phyloP scores from a whole-genome alignment of 331 rosid genomes.

The Saraca asoca region DNA sequence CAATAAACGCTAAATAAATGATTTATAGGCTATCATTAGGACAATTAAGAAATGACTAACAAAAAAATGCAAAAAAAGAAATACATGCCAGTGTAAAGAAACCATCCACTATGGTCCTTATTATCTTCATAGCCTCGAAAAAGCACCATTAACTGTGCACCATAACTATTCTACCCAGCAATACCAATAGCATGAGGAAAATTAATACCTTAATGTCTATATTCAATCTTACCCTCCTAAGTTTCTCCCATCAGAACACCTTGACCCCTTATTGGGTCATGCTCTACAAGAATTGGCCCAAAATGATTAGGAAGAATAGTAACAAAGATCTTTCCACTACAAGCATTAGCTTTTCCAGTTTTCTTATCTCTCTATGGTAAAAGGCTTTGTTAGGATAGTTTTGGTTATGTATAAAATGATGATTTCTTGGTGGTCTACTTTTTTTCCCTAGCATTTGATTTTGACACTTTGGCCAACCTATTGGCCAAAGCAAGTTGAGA shows the following conservation, averaged over 20 bases:
- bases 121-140: constrained; percentile 76
- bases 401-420: constrained; percentile 52
- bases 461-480: constrained; percentile 57
- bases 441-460: constrained; percentile 14
- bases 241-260: constrained; percentile 83
- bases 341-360: constrained; percentile 69
- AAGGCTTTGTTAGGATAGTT: constrained; percentile 68
- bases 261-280: constrained; percentile 63
- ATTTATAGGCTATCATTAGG: no score
- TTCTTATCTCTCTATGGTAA: constrained; percentile 60
- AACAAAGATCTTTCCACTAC: constrained; percentile 76
- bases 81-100: constrained; percentile 82
- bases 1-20: background rate
- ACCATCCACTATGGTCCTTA: constrained; percentile 92
- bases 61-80: background rate
- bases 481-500: constrained; percentile 59
- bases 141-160: constrained; percentile 82
- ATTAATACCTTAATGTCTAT: constrained; percentile 87
- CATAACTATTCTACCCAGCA: constrained; percentile 73
- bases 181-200: constrained; percentile 78
- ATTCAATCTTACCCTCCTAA: constrained; percentile 73
- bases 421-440: constrained; percentile 28
- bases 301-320: constrained; percentile 63
- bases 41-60: background rate
- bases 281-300: constrained; percentile 69